Evolutionary conservation across 805 yeast genomes (phyloP), one percentile per base, ranked within the genome.

Genomic region (Jamesozyma gamospora): DNA sequence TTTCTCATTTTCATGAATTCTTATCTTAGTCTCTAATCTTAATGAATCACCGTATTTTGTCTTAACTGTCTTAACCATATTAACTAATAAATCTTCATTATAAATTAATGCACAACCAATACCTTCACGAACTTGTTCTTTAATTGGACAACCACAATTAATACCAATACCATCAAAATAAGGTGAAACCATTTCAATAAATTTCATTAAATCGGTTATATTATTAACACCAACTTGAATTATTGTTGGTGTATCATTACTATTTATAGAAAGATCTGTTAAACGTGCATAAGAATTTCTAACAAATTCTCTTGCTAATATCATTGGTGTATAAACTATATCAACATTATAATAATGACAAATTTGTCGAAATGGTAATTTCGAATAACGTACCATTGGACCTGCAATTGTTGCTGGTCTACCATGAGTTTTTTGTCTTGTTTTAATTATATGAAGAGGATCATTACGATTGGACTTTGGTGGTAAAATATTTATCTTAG

Each of bases 111-210:
- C 96, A 2, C 96, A 96, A 4, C 98, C 98, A 13, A 92, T 88
- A 18, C 97, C 98, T 58, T 87, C 96, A 33, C 95, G 70, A 12
- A 85, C 83, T 59, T 92, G 97, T 47, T 90, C 97, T 46, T 80
- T 82, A 37, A 92, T 87, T 1, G 98, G 98, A 63, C 98, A 92
- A 0, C 98, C 98, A 62, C 97, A 92, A 66, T 92, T 92, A 42
- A 92, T 70, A 0, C 97, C 96, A 32, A 92, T 77, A 0, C 94
- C 98, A 62, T 90, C 96, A 35, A 84, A 88, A 55, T 76, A 85
- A 0, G 95, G 95, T 42, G 74, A 74, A n/a, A 88, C 76, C 87
- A 92, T 78, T 39, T 82, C 86, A 4, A 85, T 86, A 55, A 90
- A 86, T 43, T 90, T 71, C 18, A 83, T 57, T 38, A 92, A 64